Percentiles rank a stretch among this genome's conserved stretches.
phyloP scores from a whole-genome alignment of 2,329 filamentous ascomycete species.

The Venturia oleaginea region DNA sequence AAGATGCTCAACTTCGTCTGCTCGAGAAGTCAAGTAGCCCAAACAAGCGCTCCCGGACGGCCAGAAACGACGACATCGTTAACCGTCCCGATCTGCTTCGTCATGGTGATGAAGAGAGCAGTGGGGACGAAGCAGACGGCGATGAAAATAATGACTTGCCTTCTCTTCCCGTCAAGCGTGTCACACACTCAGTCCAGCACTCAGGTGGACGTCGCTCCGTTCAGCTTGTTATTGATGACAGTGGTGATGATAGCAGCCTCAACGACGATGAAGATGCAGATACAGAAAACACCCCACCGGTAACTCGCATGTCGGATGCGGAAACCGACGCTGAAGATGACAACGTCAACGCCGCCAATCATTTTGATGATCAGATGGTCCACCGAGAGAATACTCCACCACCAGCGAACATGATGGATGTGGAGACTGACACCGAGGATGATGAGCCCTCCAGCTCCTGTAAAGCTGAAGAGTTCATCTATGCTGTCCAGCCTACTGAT shows the following conservation, averaged over 20 bases:
- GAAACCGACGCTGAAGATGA: too few relatives aligned
- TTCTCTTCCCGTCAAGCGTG: neutral
- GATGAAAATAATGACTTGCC: neutral
- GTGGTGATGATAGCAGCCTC: neutral
- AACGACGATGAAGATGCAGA: neutral
- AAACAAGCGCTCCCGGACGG: neutral
- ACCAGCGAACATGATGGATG: too few relatives aligned
- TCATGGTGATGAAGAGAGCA: neutral
- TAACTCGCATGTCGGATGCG: too few relatives aligned
- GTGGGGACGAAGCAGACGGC: neutral
- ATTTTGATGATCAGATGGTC: too few relatives aligned
- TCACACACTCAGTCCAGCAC: neutral
- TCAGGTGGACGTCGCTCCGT: neutral
- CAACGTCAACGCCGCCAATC: too few relatives aligned
- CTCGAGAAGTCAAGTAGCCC: neutral
- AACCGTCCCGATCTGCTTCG: neutral
- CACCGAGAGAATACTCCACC: too few relatives aligned
- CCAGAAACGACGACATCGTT: neutral
- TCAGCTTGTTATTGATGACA: neutral
- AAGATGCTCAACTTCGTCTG: neutral
- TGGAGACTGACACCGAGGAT: too few relatives aligned
- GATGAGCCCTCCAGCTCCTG: neutral
- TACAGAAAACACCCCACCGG: neutral
- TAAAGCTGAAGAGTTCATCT: neutral
- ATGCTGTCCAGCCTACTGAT: neutral